Conservation (phyloP, 2,329 filamentous ascomycete species). For the Botrytis paeoniae region DNA sequence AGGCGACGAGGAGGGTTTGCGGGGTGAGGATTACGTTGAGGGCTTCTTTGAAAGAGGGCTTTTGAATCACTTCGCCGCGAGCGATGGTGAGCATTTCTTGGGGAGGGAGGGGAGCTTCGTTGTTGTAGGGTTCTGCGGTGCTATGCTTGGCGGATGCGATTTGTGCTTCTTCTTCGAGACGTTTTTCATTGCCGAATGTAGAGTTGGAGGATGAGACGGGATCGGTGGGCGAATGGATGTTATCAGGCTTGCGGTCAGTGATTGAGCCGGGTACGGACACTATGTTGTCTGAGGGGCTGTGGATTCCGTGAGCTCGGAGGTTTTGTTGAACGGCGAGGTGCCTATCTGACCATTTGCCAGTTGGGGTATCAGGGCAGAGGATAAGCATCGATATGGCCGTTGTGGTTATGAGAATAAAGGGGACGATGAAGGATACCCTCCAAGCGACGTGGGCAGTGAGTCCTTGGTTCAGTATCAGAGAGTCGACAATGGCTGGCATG, state of each 20-base stretch:
- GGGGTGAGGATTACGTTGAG: slow-evolving; percentile 48
- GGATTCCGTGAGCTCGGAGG: slow-evolving; percentile 46
- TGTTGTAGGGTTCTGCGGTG: slow-evolving; percentile 31
- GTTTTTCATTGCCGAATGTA: slow-evolving; percentile 37
- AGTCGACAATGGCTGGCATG: slow-evolving; percentile 87
- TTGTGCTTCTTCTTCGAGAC: slow-evolving; percentile 48
- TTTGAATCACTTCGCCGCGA: slow-evolving; percentile 50
- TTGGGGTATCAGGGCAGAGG: slow-evolving; percentile 77
- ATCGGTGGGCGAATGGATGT: slow-evolving; percentile 3
- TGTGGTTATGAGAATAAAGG: slow-evolving; percentile 69
- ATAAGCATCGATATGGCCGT: slow-evolving; percentile 68
- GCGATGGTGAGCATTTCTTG: slow-evolving; percentile 53
- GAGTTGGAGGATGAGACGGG: not conserved
- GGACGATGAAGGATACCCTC: slow-evolving; percentile 81
- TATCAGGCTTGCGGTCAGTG: slow-evolving; percentile 24
- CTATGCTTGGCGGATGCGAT: slow-evolving; percentile 42
- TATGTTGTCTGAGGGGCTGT: slow-evolving; percentile 38
- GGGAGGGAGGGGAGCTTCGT: slow-evolving; percentile 48
- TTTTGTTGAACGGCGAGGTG: slow-evolving; percentile 43
- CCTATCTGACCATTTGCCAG: slow-evolving; percentile 76
- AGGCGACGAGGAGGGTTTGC: slow-evolving; percentile 54
- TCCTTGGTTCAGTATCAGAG: slow-evolving; percentile 58
- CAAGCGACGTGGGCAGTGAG: slow-evolving; percentile 69
- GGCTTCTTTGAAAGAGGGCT: slow-evolving; percentile 53
- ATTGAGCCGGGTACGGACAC: slow-evolving; percentile 36